phyloP scores from a whole-genome alignment of 2,329 filamentous ascomycete species.

The Fusarium sp. region DNA sequence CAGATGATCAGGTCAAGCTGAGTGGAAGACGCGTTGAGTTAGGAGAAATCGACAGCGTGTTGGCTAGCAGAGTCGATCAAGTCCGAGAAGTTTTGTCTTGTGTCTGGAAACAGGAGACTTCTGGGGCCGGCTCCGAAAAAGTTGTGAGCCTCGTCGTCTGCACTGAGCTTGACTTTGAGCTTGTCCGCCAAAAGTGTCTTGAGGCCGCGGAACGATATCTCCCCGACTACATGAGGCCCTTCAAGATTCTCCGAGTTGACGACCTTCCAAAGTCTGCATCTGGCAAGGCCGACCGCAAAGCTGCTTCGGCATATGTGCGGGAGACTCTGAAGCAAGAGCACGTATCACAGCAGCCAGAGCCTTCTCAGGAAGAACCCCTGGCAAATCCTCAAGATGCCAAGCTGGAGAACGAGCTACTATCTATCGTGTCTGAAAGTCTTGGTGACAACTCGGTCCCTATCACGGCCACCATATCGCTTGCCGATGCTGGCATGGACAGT shows the following conservation, averaged over 20 bases:
- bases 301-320: not conserved
- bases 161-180: not conserved
- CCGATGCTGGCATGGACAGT: slow-evolving; percentile 11
- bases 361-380: not conserved
- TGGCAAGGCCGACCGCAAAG: slow-evolving; percentile 13
- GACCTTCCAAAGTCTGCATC: slow-evolving; percentile 2
- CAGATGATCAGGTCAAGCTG: slow-evolving; percentile 24
- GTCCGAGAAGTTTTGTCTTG: slow-evolving; percentile 2
- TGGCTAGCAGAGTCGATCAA: not conserved
- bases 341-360: not conserved
- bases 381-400: not conserved
- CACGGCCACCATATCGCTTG: not conserved
- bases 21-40: slow-evolving; percentile 25
- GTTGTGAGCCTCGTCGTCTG: slow-evolving; percentile 9
- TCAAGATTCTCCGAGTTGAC: not conserved
- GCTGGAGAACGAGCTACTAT: not conserved
- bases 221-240: slow-evolving; percentile 26
- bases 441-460: not conserved
- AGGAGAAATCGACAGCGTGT: slow-evolving; percentile 18
- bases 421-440: not conserved
- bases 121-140: slow-evolving; percentile 7
- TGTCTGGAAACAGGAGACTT: slow-evolving; percentile 7
- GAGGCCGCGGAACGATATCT: not conserved
- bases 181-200: not conserved
- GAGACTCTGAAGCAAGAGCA: not conserved